phyloP scores from a whole-genome alignment of 331 rosid species.

The Quercus tomentella region DNA sequence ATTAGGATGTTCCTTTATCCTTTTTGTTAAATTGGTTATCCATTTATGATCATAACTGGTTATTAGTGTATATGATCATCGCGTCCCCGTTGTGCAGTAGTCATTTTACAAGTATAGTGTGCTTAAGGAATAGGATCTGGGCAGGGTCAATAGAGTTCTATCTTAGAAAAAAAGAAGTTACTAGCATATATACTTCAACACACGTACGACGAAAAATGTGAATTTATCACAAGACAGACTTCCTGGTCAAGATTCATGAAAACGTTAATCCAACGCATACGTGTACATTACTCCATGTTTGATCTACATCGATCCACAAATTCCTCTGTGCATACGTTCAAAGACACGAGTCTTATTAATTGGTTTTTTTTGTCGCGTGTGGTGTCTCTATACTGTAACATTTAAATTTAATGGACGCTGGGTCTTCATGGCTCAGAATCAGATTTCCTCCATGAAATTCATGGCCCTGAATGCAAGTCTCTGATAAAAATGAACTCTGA shows the following conservation, averaged over 20 bases:
- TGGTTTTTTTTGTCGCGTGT: slow-evolving; percentile 30
- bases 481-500: neutral
- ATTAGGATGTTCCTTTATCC: no score
- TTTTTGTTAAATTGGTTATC: no score
- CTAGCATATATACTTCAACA: no score
- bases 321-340: neutral
- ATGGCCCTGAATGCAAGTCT: slow-evolving; percentile 14
- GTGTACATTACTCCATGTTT: neutral
- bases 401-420: slow-evolving; percentile 5
- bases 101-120: rapidly evolving
- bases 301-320: neutral
- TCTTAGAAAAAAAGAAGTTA: no score
- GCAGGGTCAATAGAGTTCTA: rapidly evolving
- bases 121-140: rapidly evolving
- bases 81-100: rapidly evolving
- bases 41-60: no score
- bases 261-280: neutral
- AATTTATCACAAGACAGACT: neutral
- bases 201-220: neutral
- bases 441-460: slow-evolving; percentile 10
- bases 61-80: no score
- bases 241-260: neutral
- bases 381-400: slow-evolving; percentile 16
- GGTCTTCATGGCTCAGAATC: slow-evolving; percentile 23
- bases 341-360: slow-evolving; percentile 2